phyloP scores from a whole-genome alignment of 2,329 filamentous ascomycete species.

The Neopestalotiopsis clavispora region DNA sequence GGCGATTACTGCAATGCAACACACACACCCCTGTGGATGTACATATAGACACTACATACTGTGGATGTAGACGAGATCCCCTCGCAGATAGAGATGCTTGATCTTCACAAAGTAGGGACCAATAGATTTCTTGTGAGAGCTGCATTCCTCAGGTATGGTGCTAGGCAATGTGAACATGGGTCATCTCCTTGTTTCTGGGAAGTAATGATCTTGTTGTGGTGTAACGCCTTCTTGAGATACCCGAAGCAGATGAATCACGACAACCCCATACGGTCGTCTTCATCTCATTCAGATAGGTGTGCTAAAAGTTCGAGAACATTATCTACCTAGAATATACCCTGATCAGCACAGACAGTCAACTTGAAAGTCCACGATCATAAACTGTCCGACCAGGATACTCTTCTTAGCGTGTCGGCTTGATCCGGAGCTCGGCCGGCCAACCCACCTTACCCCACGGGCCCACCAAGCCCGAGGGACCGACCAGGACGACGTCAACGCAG shows the following conservation, averaged over 20 bases:
- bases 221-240: no score
- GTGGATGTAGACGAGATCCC: not conserved
- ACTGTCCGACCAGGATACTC: not conserved
- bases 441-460: conserved; percentile 16
- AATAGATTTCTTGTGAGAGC: not conserved
- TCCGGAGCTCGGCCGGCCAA: not conserved
- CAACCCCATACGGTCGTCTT: no score
- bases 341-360: not conserved
- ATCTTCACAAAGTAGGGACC: not conserved
- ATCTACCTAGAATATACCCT: not conserved
- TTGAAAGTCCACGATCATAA: not conserved
- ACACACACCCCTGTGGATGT: not conserved
- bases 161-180: not conserved
- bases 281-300: no score
- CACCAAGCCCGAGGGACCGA: conserved; percentile 5
- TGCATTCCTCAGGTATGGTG: not conserved
- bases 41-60: not conserved
- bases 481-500: conserved; percentile 14
- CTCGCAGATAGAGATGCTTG: not conserved
- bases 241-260: no score
- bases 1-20: not conserved
- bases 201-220: not conserved
- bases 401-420: not conserved
- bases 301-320: no score
- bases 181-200: not conserved